Evolutionary conservation across 2,329 filamentous ascomycete species (phyloP).

Genomic region (Stachybotrys chartarum): DNA sequence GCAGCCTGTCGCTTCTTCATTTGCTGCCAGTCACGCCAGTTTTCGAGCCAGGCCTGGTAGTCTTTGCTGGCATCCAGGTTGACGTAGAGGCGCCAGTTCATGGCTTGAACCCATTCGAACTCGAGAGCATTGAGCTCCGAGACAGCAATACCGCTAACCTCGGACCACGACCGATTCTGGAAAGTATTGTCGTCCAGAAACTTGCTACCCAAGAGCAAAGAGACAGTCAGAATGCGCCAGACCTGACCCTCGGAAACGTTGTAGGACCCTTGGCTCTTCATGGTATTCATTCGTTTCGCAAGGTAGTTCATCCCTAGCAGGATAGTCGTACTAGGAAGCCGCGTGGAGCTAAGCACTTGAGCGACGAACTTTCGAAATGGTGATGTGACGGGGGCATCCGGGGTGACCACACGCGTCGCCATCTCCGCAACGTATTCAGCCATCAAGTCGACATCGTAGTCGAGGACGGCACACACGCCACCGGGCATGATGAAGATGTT

Average conservation of each 20-base stretch:
- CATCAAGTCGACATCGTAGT: slow-evolving; percentile 96
- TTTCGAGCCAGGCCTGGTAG: slow-evolving; percentile 55
- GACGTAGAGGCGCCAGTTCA: slow-evolving; percentile 80
- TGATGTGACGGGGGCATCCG: slow-evolving; percentile 48
- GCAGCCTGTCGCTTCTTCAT: slow-evolving; percentile 47
- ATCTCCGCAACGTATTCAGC: slow-evolving; percentile 91
- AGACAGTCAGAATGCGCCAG: slow-evolving; percentile 81
- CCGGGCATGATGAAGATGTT: slow-evolving; percentile 53
- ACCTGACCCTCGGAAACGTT: slow-evolving; percentile 62
- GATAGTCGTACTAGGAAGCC: slow-evolving; percentile 85
- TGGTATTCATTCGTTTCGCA: slow-evolving; percentile 71
- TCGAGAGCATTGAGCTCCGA: slow-evolving; percentile 79
- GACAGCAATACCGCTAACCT: slow-evolving; percentile 85
- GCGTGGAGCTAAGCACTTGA: slow-evolving; percentile 83
- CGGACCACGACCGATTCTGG: slow-evolving; percentile 94
- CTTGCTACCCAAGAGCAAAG: slow-evolving; percentile 84
- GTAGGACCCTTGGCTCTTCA: slow-evolving; percentile 50
- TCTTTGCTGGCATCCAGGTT: slow-evolving; percentile 73
- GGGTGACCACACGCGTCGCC: slow-evolving; percentile 55
- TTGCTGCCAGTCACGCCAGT: slow-evolving; percentile 51
- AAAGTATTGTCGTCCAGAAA: slow-evolving; percentile 97
- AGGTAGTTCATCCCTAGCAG: slow-evolving; percentile 86
- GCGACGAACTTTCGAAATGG: slow-evolving; percentile 88
- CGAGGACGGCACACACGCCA: slow-evolving; percentile 86
- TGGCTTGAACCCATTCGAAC: slow-evolving; percentile 77